Base-by-base conservation (phyloP, 2,329 filamentous ascomycete genomes). In the Ceratocystis harringtonii region DNA sequence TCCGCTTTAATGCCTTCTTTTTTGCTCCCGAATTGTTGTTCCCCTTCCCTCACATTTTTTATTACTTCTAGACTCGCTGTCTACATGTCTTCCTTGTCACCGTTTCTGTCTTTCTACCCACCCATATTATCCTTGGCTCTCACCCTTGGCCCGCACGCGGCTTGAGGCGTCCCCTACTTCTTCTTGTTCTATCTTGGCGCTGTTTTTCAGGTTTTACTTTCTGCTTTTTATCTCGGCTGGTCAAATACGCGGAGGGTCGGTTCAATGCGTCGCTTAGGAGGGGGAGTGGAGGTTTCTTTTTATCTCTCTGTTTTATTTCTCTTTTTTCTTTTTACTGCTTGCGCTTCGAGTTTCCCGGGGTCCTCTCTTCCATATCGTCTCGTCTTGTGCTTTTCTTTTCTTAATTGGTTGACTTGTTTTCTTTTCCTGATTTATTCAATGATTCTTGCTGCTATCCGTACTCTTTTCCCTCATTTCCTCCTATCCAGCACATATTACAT, bases 51-150 rank as follows among this genome's bases (percentile, higher is more conserved):
- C 7, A 12, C 6, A 6, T 44, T 64, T 52, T 36, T 50, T 60
- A 61, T 61, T 48, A 58, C 55, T 58, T 8, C 32, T 17, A 19
- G 52, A 60, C 60, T 61, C 36, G 17, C 52, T 61, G 55, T 65
- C 44, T 62, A 30, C 36, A 41, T 15, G 36, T 41, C n/a, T 15
- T 61, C 22, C 22, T 19, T 15, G 10, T 44, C 32, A 10, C 58
- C 17, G 43, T 45, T 19, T 22, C 6, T 41, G 44, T 41, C n/a
- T 62, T 25, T 48, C 43, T 30, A 10, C 41, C 5, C 36, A 22
- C 41, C 5, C 36, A 22, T 62, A 4, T 10, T 32, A 8, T 19
- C 10, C 10, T 41, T 36, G 32, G 32, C 25, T 60, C 52, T 57
- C 52, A 32, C 52, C 28, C 4, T 17, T 32, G 17, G 52, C 28